Base-by-base conservation (phyloP, 192 early-diverging fungal species). In the Coemansia umbellata region DNA sequence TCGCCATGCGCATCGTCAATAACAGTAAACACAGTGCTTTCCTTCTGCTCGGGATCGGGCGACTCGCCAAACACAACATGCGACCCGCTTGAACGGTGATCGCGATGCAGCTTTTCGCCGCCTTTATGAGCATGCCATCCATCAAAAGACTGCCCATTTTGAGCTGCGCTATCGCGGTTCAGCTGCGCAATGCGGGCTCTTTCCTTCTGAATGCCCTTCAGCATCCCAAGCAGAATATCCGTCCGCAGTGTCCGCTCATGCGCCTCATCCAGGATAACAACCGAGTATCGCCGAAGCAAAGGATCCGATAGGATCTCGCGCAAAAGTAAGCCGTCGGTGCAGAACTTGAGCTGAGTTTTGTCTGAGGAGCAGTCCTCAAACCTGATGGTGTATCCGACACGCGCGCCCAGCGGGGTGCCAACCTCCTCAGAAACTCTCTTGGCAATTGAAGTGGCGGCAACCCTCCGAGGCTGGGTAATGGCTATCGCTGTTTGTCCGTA, bases 161-260 rank as follows among this genome's bases (percentile, higher is more conserved):
- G 10, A 6, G 7, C 24, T 26, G 6, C 21, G 11, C 47, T 45
- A 6, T 30, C 13, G 26, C 37, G 30, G 19, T 59, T 60, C 10
- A 60, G 31, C 24, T 68, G 28, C 4, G 68, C 63, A 54, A 82
- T 47, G 0, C 81, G 76, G 11, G 51, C 53, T 13, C 95, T 65
- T 31, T 82, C 76, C 45, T 82, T 66, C 66, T 92, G 91, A 21
- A 94, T 93, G 5, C 78, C 84, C 62, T 94, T 94, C 14, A 96
- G 79, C 90, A 93, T 92, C 8, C 94, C 97, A 74, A 99, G 91
- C 27, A 99, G 59, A 36, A 99, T 89, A 67, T 99, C 97, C 0
- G 97, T 99, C 18, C 97, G 79, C 59, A 99, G 53, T 0, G 91
- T 96, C n/a, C 97, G 85, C 72, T 99, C 97, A 66, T 99, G 97